Base-by-base conservation (phyloP, 2,329 filamentous ascomycete species). In the Sodiomyces alkalinus region DNA sequence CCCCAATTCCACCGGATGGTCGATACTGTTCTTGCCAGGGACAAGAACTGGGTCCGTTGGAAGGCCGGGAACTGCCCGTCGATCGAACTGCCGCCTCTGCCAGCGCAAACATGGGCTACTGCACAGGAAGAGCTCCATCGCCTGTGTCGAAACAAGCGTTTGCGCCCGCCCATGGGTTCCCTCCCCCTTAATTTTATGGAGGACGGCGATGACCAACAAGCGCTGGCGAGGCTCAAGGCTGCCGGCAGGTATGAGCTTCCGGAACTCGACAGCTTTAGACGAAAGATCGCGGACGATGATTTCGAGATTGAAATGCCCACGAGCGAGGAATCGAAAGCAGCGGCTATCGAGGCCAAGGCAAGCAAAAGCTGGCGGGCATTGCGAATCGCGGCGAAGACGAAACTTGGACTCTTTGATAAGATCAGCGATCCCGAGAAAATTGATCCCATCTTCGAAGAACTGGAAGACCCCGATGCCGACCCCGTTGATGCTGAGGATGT, bases 41-140 rank as follows among this genome's bases (percentile, higher is more conserved):
- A 99, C 52, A 96, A 94, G 60, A 94, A 96, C 48, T 98, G 92
- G 92, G 85, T 92, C 24, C 78, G 85, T 37, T 99, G 90, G 90
- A 99, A 99, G 56, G 77, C 87, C 34, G 85, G 94, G 49, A 82
- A 77, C 40, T 98, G 90, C 48, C 82, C 83, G 15, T 70, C 78
- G 5, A 96, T 99, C 44, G 75, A 86, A 45, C 69, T 72, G 34
- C 70, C 79, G 14, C 60, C 81, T 8, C 66, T 96, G 17, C 65
- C 75, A 3, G 64, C 76, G 1, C 55, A 69, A 17, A 68, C 77
- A 26, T 87, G 85, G 47, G 52, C 74, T 21, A 66, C 74, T 30
- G 77, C 85, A 15, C 79, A 77, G 47, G 58, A 64, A 17, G 61
- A 68, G 25, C 75, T 75, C 4, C 64, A 68, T 37, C 74, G 71